These are phyloP conservation scores for Penicillium roqueforti DNA, from an alignment of 495 filamentous ascomycete species.

Conservation along the genomic window DNA sequence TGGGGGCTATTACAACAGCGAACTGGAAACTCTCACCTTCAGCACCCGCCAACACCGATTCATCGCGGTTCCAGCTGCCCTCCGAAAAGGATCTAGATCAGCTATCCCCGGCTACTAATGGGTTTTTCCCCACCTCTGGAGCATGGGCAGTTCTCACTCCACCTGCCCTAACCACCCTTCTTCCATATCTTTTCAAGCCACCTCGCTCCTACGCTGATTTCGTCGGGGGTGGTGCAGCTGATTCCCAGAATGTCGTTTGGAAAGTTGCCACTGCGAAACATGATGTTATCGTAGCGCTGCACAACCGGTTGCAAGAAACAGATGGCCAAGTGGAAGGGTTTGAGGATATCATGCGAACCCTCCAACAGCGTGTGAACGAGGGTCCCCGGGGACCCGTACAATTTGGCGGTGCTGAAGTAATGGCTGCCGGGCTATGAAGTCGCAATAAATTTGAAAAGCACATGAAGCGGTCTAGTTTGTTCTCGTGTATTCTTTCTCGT, in stretches of 20 bases:
- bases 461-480: neutral
- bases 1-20: constrained; percentile 51
- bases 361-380: constrained; percentile 42
- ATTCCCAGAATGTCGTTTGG: constrained; percentile 56
- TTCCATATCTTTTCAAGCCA: constrained; percentile 58
- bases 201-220: constrained; percentile 55
- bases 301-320: constrained; percentile 30
- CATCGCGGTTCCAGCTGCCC: constrained; percentile 39
- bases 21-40: constrained; percentile 46
- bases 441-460: neutral
- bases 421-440: constrained; percentile 36
- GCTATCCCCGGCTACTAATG: constrained; percentile 34
- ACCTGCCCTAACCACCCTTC: constrained; percentile 47
- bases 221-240: constrained; percentile 54
- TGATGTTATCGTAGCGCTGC: constrained; percentile 49
- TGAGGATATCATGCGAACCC: constrained; percentile 42
- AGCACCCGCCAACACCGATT: constrained; percentile 13
- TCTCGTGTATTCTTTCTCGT: neutral
- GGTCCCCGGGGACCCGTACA: constrained; percentile 41
- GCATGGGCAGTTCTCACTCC: constrained; percentile 49
- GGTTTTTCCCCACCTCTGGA: constrained; percentile 44
- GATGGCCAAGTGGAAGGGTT: constrained; percentile 32
- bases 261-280: constrained; percentile 57
- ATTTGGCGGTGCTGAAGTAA: constrained; percentile 30
- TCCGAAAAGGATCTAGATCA: constrained; percentile 38